Base-by-base conservation (phyloP, 1,284 basidiomycete genomes). In the Ganoderma sinense region DNA sequence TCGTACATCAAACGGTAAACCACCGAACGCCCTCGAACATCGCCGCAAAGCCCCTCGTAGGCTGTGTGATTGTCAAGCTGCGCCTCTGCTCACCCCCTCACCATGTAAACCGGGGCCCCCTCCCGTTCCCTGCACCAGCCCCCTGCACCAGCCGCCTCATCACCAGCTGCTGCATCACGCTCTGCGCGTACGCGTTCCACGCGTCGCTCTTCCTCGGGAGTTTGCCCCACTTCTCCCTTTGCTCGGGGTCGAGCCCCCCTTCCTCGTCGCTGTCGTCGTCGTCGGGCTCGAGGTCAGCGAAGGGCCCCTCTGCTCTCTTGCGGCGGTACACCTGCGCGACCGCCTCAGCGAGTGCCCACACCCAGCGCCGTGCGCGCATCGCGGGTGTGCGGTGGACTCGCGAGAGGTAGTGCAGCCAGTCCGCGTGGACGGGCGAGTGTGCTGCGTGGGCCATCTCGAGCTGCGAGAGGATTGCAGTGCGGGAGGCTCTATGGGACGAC, bases 341-440 rank as follows among this genome's bases (percentile, higher is more conserved):
- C 69, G 65, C 66, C 31, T 53, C 58, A 1, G 68, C 73, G 23
- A 73, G 43, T 11, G 73, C 73, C 77, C 78, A 79, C 10, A 78
- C 70, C 71, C 78, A 75, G 29, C 73, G 73, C 13, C 78, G 71
- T 14, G 73, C 74, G 51, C 77, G 76, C 78, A 79, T 78, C 69
- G 74, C 70, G 29, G 71, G 60, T 10, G 73, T 75, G 29, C 75
- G 68, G 65, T 79, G 75, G 26, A 78, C 72, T 20, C 75, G 73
- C 18, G 66, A 71, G 36, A 78, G 74, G 67, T 79, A 78, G 39
- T 78, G 74, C 31, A 72, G 55, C 78, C 78, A 79, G 72, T 79
- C 78, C 23, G 60, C 75, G 51, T 71, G 36, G 33, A 26, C n/a
- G 14, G 77, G 73, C 26, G 72, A 70, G 33, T 74, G 66, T n/a